Evolutionary conservation across 176 grass and related monocot genomes (phyloP), one percentile per base, ranked within the genome.

Genomic region (Secale cereale): DNA sequence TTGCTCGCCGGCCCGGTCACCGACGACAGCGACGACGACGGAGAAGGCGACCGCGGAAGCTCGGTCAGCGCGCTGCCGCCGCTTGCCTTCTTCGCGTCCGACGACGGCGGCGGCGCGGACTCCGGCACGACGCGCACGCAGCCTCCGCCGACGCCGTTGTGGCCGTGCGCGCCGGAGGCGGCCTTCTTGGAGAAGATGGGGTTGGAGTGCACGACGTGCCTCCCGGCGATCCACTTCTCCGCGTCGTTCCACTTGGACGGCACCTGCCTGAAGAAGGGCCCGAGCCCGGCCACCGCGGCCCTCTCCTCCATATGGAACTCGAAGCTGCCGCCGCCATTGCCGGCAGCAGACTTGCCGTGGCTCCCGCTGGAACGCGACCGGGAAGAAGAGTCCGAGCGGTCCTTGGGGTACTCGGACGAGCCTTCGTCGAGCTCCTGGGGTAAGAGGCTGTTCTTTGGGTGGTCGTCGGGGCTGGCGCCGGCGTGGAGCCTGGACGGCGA

Each of bases 191-290:
- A 77, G 83, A 96, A 91, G 60, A 93, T 96, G 2, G 90, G 90
- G 76, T 92, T 96, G 39, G 90, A 85, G 75, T 96, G 91, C 71
- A 96, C 91, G 57, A 95, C 81, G 87, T 96, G 94, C 8, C 94
- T 32, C 23, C 90, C 92, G 1, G 92, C 86, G 26, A 96, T 94
- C 97, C 97, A 99, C 79, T 95, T 96, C 88, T 99, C 97, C 0
- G 91, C 97, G 74, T 96, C 97, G 86, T 99, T 99, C 97, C 97
- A 99, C 87, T 99, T 99, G 12, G 97, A 96, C 30, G 97, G 94
- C 80, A 99, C 81, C 79, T 84, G 82, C 59, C 92, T 74, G 81
- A 99, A 78, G 81, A 99, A 96, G 20, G 84, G 84, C 26, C 27
- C 82, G 8, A 74, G 71, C 45, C 84, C 73, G 30, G 62, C 74